Percentiles rank a stretch among this genome's conserved stretches.
Conservation (phyloP, 805 yeast species). For the Ogataea methylovora region DNA sequence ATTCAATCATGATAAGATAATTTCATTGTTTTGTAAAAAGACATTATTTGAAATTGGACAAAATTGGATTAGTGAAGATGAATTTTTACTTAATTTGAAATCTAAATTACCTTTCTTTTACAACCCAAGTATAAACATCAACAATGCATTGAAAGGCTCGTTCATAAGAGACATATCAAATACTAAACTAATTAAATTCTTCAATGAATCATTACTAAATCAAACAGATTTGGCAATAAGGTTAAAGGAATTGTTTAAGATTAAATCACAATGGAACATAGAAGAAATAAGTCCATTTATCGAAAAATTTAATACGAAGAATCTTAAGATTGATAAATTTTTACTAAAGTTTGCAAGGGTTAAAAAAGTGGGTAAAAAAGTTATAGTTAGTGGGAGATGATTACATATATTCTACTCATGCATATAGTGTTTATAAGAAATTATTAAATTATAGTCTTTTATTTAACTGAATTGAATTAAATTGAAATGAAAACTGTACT, state of each 20-base stretch:
- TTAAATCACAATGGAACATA: constrained; percentile 55
- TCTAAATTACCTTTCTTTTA: constrained; percentile 53
- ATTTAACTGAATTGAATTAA: not conserved
- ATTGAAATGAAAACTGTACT: constrained; percentile 1
- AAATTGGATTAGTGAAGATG: constrained; percentile 25
- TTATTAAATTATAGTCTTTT: not conserved
- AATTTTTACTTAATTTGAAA: constrained; percentile 59
- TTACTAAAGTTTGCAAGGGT: constrained; percentile 57
- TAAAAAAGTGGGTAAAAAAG: constrained; percentile 35
- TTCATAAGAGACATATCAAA: constrained; percentile 25
- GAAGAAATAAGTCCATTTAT: constrained; percentile 58
- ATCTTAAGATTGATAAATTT: constrained; percentile 48
- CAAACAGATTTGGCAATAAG: constrained; percentile 36
- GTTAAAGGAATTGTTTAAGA: constrained; percentile 42
- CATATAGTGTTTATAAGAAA: too few species aligned
- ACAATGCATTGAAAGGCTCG: constrained; percentile 31
- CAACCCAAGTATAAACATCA: constrained; percentile 44
- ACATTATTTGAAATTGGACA: not conserved
- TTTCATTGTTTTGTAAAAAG: constrained; percentile 10
- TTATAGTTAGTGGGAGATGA: constrained; percentile 10
- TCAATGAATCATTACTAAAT: constrained; percentile 45
- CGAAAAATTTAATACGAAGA: constrained; percentile 46
- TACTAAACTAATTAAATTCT: constrained; percentile 39
- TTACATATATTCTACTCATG: not conserved
- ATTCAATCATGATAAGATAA: constrained; percentile 10